Evolutionary conservation across 106 monocot genomes (phyloP).

Genomic region (Agapanthus africanus): DNA sequence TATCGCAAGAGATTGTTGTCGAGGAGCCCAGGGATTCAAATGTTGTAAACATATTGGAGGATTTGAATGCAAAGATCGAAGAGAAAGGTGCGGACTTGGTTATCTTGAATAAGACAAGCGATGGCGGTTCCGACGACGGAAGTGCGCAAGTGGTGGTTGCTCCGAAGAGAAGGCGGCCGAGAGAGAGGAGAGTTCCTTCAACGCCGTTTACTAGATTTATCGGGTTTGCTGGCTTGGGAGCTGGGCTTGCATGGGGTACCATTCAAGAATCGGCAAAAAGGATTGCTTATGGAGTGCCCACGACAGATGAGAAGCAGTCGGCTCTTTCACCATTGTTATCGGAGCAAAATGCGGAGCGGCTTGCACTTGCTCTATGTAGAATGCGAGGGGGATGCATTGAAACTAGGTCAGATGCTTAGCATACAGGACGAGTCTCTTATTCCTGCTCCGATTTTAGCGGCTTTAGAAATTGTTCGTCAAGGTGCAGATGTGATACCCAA

Average conservation of each 20-base stretch:
- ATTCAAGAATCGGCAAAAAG: constrained; percentile 85
- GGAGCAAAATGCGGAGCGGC: constrained; percentile 89
- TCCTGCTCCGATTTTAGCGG: constrained; percentile 87
- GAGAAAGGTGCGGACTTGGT: too few species aligned
- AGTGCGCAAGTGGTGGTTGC: constrained; percentile 1
- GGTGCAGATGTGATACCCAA: constrained; percentile 98
- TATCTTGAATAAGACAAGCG: too few species aligned
- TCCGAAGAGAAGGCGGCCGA: constrained; percentile 44
- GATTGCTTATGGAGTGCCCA: constrained; percentile 57
- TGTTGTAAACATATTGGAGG: too few species aligned
- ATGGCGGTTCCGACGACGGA: too few species aligned
- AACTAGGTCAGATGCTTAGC: constrained; percentile 97
- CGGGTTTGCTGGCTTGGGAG: constrained; percentile 96
- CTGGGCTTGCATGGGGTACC: constrained; percentile 94
- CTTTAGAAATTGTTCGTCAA: constrained; percentile 95
- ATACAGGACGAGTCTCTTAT: constrained; percentile 96
- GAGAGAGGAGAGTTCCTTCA: constrained; percentile 91
- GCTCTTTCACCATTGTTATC: constrained; percentile 75
- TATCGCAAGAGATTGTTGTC: too few species aligned
- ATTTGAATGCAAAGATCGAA: too few species aligned
- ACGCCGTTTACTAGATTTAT: constrained; percentile 86
- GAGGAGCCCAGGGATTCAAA: too few species aligned
- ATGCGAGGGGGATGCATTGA: constrained; percentile 97
- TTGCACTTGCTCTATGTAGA: constrained; percentile 87
- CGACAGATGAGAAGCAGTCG: constrained; percentile 34